These are phyloP conservation scores for Flaveria robusta DNA, from an alignment of 129 eudicot species.

Conservation along the genomic window DNA sequence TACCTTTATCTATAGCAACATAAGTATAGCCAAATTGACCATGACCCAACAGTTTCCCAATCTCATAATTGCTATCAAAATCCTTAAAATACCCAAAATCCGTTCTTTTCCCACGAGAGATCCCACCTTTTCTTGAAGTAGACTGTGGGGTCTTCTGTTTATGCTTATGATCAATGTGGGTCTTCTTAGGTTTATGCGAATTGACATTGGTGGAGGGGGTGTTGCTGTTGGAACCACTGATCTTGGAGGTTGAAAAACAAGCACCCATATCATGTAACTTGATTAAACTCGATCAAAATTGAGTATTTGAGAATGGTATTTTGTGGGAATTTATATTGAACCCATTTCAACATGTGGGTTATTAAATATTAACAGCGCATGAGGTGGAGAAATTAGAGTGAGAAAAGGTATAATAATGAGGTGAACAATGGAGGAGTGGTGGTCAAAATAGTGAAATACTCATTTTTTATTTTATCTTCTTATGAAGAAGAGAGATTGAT, in stretches of 20 bases:
- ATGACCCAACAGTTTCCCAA: slow-evolving; percentile 95
- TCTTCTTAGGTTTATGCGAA: slow-evolving; percentile 17
- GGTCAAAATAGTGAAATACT: slow-evolving; percentile 17
- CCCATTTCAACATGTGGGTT: slow-evolving; percentile 22
- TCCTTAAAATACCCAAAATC: slow-evolving; percentile 90
- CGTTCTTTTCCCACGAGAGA: slow-evolving; percentile 77
- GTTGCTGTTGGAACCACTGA: slow-evolving; percentile 40
- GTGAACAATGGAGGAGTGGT: slow-evolving; percentile 23
- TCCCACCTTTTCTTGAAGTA: slow-evolving; percentile 38
- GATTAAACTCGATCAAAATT: slow-evolving; percentile 21
- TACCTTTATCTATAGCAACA: slow-evolving; percentile 77
- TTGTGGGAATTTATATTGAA: slow-evolving; percentile 4
- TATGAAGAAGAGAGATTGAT: no score
- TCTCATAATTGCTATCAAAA: slow-evolving; percentile 61
- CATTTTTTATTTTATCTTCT: not conserved
- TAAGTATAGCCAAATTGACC: slow-evolving; percentile 99
- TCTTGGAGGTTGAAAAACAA: slow-evolving; percentile 42
- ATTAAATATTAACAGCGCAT: not conserved
- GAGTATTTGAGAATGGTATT: slow-evolving; percentile 1
- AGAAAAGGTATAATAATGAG: slow-evolving; percentile 14
- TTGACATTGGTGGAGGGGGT: slow-evolving; percentile 12
- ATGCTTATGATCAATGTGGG: slow-evolving; percentile 5
- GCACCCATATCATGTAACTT: slow-evolving; percentile 36
- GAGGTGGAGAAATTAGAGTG: slow-evolving; percentile 7
- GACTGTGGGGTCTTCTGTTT: slow-evolving; percentile 10